Percentiles rank a stretch among this genome's conserved stretches.
These are phyloP conservation scores for Tuber brumale DNA, from an alignment of 495 filamentous ascomycete genomes.

Conservation along the genomic window DNA sequence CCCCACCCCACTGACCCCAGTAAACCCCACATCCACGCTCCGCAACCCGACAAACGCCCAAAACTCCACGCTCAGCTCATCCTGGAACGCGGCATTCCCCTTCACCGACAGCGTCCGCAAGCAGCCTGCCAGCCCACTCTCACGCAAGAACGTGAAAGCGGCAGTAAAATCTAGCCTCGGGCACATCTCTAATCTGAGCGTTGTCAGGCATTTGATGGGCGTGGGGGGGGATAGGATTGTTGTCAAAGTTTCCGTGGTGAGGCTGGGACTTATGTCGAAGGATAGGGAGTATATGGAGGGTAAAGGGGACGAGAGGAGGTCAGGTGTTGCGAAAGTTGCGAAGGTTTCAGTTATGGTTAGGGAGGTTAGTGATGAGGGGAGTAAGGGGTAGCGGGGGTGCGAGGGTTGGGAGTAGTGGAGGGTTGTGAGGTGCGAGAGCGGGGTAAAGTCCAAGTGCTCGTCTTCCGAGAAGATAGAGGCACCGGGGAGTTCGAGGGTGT, in stretches of 20 bases:
- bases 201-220: constrained; percentile 11
- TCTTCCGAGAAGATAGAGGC: not conserved
- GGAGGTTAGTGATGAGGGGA: constrained; percentile 14
- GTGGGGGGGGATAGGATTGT: constrained; percentile 9
- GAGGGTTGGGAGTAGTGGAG: constrained; percentile 7
- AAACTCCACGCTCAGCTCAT: constrained; percentile 30
- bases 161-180: constrained; percentile 23
- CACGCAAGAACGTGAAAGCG: constrained; percentile 21
- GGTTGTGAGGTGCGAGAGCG: constrained; percentile 8
- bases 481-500: constrained; percentile 20
- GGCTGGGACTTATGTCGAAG: constrained; percentile 16
- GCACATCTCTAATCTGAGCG: constrained; percentile 25
- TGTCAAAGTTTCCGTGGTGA: constrained; percentile 2
- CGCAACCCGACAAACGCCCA: constrained; percentile 14
- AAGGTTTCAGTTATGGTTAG: constrained; percentile 19
- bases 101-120: constrained; percentile 22
- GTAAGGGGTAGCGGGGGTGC: constrained; percentile 10
- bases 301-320: constrained; percentile 18
- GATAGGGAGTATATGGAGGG: constrained; percentile 14
- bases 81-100: constrained; percentile 27
- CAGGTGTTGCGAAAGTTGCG: constrained; percentile 1
- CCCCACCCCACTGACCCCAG: constrained; percentile 31
- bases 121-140: constrained; percentile 7
- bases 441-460: constrained; percentile 17
- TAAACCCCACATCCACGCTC: constrained; percentile 31